Evolutionary conservation across 768 basidiomycete genomes (phyloP), one percentile per base, ranked within the genome.

Genomic region (Agaricus bisporus): DNA sequence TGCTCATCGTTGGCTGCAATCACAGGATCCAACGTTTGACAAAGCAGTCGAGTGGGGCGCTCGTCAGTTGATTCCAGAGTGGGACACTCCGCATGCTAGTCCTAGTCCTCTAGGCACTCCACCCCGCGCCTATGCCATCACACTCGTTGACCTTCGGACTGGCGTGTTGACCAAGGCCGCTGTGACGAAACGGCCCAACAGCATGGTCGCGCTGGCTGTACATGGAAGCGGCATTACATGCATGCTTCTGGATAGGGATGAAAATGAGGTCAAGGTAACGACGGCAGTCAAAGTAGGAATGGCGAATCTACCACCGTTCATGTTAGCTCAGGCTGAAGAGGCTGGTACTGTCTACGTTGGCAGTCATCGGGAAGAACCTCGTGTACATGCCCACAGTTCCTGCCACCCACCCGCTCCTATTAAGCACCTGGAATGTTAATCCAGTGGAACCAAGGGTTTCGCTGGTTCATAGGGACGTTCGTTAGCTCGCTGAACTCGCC

Each of bases 211-310:
- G 5, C 48, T 61, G 14, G 60, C 60, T 4, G 39, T 61, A 6
- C 60, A 61, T 28, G 60, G 60, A 17, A 55, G 55, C 26, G 62
- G 62, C 1, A 53, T 62, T 15, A 61, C 63, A 1, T 62, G 61
- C 37, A 63, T 64, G 58, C 47, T 64, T 12, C 36, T 64, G 5
- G 26, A 58, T 46, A 58, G 61, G 18, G 43, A 60, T 5, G 44
- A 51, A 9, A 53, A 49, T 32, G 38, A 26, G 12, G 41, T 20
- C 1, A 28, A n/a, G 14, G 14, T 45, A 10, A 41, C 53, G 5
- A 44, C 55, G 11, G 37, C 49, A n/a, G 35, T 20, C n/a, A 50
- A 58, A 32, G 61, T 62, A 14, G 63, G 59, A 10, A 64, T 64
- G 63, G 55, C 39, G 7, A 62, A 61, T 44, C 14, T 64, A 4